Evolutionary conservation across 2,329 filamentous ascomycete genomes (phyloP).

Genomic region (Lachnellula cervina): DNA sequence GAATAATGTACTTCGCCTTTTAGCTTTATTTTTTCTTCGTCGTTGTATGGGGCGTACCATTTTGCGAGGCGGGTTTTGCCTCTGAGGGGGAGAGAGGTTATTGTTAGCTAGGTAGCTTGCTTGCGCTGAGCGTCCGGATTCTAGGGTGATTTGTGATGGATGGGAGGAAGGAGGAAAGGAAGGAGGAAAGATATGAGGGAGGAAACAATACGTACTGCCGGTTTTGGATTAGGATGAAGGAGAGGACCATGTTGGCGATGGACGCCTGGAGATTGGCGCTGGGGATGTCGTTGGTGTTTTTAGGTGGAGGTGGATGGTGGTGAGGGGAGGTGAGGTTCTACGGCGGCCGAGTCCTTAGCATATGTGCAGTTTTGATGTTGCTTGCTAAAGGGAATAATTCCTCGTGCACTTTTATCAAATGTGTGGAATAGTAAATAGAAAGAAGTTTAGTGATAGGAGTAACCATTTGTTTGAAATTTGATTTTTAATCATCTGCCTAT

Average conservation of each 20-base stretch:
- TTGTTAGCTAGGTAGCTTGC: conserved; percentile 11
- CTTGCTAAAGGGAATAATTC: no score
- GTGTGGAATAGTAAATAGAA: no score
- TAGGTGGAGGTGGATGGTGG: neutral
- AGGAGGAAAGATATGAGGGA: neutral
- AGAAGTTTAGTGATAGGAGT: no score
- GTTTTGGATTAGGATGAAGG: conserved; percentile 87
- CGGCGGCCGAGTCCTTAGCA: neutral
- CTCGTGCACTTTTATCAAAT: no score
- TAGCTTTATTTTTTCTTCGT: conserved; percentile 98
- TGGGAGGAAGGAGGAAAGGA: neutral
- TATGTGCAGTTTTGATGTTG: neutral
- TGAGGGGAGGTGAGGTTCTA: neutral
- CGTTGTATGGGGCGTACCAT: conserved; percentile 97
- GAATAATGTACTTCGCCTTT: conserved; percentile 74
- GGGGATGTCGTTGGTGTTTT: neutral
- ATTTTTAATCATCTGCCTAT: no score
- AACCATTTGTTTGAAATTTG: no score
- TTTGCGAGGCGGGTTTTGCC: conserved; percentile 98
- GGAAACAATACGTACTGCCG: conserved; percentile 57
- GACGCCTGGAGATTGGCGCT: neutral
- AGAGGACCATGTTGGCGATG: conserved; percentile 51
- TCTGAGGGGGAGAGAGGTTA: conserved; percentile 43
- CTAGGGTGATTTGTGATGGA: no score
- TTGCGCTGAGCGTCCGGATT: neutral